phyloP scores from a whole-genome alignment of 345 rosid species.

The Draba incana region DNA sequence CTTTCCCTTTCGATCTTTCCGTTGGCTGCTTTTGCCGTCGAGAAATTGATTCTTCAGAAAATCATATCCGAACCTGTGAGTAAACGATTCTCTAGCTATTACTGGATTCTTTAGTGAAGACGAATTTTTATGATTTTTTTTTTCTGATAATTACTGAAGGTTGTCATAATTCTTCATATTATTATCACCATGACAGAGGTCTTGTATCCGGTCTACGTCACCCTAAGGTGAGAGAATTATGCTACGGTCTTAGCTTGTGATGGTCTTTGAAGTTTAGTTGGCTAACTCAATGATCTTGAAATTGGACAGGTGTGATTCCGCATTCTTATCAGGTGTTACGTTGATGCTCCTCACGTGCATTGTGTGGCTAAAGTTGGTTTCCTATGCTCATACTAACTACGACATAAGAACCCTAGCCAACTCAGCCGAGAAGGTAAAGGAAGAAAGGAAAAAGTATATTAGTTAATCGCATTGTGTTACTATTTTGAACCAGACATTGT shows the following conservation, averaged over 20 bases:
- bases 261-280: too few species aligned
- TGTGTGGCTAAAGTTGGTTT: slow-evolving; percentile 94
- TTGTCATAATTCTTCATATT: slow-evolving; percentile 61
- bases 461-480: slow-evolving; percentile 13
- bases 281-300: slow-evolving; percentile 34
- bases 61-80: slow-evolving; percentile 68
- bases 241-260: too few species aligned
- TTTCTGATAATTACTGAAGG: slow-evolving; percentile 51
- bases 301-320: slow-evolving; percentile 84
- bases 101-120: background rate
- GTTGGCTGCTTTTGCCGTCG: slow-evolving; percentile 75
- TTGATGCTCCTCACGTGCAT: slow-evolving; percentile 95
- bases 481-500: slow-evolving; percentile 30
- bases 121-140: slow-evolving; percentile 6
- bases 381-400: slow-evolving; percentile 88
- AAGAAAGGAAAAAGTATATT: background rate
- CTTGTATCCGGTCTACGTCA: slow-evolving; percentile 81
- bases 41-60: slow-evolving; percentile 67
- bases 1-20: slow-evolving; percentile 84
- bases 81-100: slow-evolving; percentile 21
- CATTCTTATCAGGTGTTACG: slow-evolving; percentile 78
- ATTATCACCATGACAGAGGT: slow-evolving; percentile 68
- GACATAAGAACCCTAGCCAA: slow-evolving; percentile 78
- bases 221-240: slow-evolving; percentile 65
- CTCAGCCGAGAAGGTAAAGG: slow-evolving; percentile 64